Base-by-base conservation (phyloP, 495 filamentous ascomycete species). In the Neurospora cerealis region DNA sequence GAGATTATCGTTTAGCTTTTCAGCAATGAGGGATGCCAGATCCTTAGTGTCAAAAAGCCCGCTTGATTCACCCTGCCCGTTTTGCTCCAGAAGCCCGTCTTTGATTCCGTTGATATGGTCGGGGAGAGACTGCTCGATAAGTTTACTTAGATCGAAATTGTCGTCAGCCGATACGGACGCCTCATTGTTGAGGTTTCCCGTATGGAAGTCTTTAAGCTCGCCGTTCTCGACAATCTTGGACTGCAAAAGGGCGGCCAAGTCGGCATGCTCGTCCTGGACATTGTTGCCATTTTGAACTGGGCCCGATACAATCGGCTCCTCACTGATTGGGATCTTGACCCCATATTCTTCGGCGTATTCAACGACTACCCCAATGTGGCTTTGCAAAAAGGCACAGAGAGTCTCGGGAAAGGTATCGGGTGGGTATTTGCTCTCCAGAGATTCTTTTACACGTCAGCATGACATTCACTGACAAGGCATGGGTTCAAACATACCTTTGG, bases 321-420 rank as follows among this genome's bases (percentile, higher is more conserved):
- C 83, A 42, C 77, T 78, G 11, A 79, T 41, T 5, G 80, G 73
- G 13, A 80, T 78, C 19, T 83, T 84, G 1, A 81, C 80, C 1
- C 84, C 84, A 28, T 83, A 81, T 46, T 77, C 83, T 41, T 80
- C 80, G 24, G 82, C 81, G 24, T 84, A 84, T 74, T 85, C 85
- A 8, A 89, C 89, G 48, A 93, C 90, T 5, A 83, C 80, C 73
- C 90, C 88, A 72, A 93, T 89, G 72, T 94, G 92, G 75, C 93
- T 90, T 72, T 89, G 91, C 62, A 97, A 86, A 80, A 93, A 94
- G 21, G 82, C 85, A 77, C 90, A 92, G 5, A 97, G 83, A 72
- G 90, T 89, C 38, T 90, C 87, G 13, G 95, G 83, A 73, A 97
- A 94, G 39, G 92, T 91, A 46, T 91, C 89, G 86, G 91, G 91